These are phyloP conservation scores for Pleurotus ostreatus DNA, from an alignment of 768 basidiomycete genomes.

Conservation along the genomic window DNA sequence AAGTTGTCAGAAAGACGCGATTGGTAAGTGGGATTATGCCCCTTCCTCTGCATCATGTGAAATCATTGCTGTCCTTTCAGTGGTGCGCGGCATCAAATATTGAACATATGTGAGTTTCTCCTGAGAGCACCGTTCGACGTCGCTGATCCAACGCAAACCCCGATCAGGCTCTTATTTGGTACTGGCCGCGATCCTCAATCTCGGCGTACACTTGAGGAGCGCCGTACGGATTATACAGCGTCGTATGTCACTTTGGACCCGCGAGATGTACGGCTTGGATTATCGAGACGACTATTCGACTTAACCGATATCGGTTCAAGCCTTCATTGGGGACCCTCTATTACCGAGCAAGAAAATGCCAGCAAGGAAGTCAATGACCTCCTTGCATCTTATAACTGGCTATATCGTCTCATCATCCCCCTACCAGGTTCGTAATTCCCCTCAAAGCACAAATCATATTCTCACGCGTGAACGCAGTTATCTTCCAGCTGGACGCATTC, in stretches of 20 bases:
- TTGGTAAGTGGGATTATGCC: not conserved
- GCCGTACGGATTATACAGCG: not conserved
- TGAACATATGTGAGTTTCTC: conserved; percentile 32
- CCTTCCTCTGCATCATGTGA: not conserved
- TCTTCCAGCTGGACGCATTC: conserved; percentile 37
- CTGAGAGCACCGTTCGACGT: not conserved
- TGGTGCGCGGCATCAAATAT: conserved; percentile 3
- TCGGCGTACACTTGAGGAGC: conserved; percentile 17
- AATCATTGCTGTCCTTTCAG: not conserved
- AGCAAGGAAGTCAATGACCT: conserved; percentile 28
- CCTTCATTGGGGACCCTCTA: conserved; percentile 21
- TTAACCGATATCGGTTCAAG: conserved; percentile 26
- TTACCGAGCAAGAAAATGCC: conserved; percentile 24
- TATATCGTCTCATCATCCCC: conserved; percentile 32
- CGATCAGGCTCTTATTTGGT: conserved; percentile 34
- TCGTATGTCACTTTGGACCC: conserved; percentile 10
- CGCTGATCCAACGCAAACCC: conserved; percentile 1
- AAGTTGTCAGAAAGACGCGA: not conserved
- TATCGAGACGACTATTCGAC: conserved; percentile 30
- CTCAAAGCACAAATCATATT: conserved; percentile 5
- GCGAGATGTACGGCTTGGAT: conserved; percentile 33
- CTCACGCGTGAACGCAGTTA: conserved; percentile 25
- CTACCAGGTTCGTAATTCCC: conserved; percentile 27
- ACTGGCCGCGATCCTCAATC: conserved; percentile 39
- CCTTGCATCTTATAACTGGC: conserved; percentile 27